Base-by-base conservation (phyloP, 1,284 basidiomycete species). In the Omphalotus olearius region DNA sequence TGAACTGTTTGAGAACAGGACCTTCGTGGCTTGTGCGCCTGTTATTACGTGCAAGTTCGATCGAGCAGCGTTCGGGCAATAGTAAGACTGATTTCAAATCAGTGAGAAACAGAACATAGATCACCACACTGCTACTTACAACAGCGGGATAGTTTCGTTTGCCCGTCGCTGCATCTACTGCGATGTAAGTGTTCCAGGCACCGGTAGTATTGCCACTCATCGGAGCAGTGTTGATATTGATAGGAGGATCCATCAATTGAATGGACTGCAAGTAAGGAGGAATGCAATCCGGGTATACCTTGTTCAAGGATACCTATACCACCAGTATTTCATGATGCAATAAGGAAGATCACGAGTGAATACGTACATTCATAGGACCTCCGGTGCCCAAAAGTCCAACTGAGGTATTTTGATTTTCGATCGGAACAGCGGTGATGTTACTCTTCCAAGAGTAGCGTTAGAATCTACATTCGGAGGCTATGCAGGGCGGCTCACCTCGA, bases 31-130 rank as follows among this genome's bases (percentile, higher is more conserved):
- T 39, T 48, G n/a, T 25, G 56, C 56, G 14, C 50, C 56, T 14
- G 50, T 48, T 4, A 57, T 26, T 16, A 57, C 46, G 2, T 52
- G 30, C 41, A 57, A 28, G 41, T 57, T 57, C 14, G 33, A 16
- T 18, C 53, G 49, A 11, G 28, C 36, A 11, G 36, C 35, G 18
- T 38, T 45, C 28, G 38, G 9, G 17, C 46, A 48, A 39, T 52
- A 55, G 25, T 52, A 57, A 10, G 16, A 13, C 16, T 37, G 13
- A 23, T 23, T n/a, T 23, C 23, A 5, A 23, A 23, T 23, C 23
- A 11, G 47, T 39, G 13, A 49, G n/a, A 25, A 46, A 45, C 14
- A n/a, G 49, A 43, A 30, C 23, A 5, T 5, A 5, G 26, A 25
- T n/a, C n/a, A n/a, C n/a, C n/a, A n/a, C n/a, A n/a, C n/a, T n/a